Evolutionary conservation across 495 filamentous ascomycete genomes (phyloP), one percentile per base, ranked within the genome.

Genomic region (Penicilliopsis zonata): DNA sequence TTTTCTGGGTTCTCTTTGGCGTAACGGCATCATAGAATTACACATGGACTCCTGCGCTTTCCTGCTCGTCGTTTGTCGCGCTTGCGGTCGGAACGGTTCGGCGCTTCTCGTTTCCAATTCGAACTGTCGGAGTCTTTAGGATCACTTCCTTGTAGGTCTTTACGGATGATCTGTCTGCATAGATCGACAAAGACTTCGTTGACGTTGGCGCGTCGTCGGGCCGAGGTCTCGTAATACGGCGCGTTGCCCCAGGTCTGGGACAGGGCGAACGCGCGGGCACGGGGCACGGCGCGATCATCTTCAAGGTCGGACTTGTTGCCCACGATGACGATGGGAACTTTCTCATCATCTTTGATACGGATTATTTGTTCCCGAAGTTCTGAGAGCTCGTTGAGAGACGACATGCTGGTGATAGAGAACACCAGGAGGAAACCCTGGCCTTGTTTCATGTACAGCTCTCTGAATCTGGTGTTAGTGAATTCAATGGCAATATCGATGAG

Each of bases 271-370:
- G 86, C 90, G 37, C 77, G 78, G 26, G 79, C 71, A 13, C 86
- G 75, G 13, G 82, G 78, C 17, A 98, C 86, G 12, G 72, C 72
- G 20, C 90, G 78, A 47, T 94, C 82, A 47, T 94, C 86, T 57
- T 93, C 86, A 9, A 98, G 74, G 47, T 98, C 90, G 18, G 80
- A 84, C 56, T 98, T 98, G 65, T 98, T 98, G 41, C 90, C 90
- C 19, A 95, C 88, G 28, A 98, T 87, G 16, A 98, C 90, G 35
- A 98, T 78, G 17, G 90, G 90, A 6, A 95, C 77, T 30, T 75
- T 78, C 36, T 83, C 78, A 54, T 94, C 85, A 51, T 94, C 86
- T 61, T 96, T 98, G 55, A 96, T 94, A 34, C 86, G 85, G 36
- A 92, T 80, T 46, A 98, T 96, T 59, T 95, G 86, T 47, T 96